Evolutionary conservation across 2,329 filamentous ascomycete species (phyloP), one percentile per base, ranked within the genome.

Genomic region (Colletotrichum truncatum): DNA sequence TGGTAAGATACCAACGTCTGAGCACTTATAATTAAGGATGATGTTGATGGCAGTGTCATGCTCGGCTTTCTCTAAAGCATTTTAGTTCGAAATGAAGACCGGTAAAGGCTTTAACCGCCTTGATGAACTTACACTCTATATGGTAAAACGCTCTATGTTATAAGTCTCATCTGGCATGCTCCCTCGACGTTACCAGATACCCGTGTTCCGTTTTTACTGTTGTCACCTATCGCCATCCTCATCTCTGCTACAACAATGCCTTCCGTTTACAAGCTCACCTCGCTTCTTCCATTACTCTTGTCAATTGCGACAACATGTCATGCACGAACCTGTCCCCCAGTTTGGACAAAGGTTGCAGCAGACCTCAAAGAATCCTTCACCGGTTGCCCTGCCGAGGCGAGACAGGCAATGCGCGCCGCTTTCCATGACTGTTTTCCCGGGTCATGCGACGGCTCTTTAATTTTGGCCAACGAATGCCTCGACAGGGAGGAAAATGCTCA

Each of bases 361-460:
- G 58, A 61, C 32, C 49, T 61, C 28, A 61, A 39, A n/a, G 51
- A 7, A 3, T 25, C 51, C 3, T 61, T 61, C 10, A 30, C 38
- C 4, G 58, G 58, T 0, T 61, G 58, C 11, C 23, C 58, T 2
- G 21, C 18, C 1, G 58, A 55, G 7, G 58, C 58, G 1, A 61
- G 49, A 18, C 58, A 61, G 21, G 49, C 58, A 1, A 61, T 61
- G 10, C 49, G 58, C 26, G 58, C 58, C 8, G 36, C 58, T 10
- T 61, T 61, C 49, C 58, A 61, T 18, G 58, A 61, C 10, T 61
- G 58, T 14, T 61, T 61, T 6, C 49, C 58, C 3, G 58, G 49
- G 6, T 23, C 58, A 9, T 61, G 58, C 38, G 58, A 61, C n/a
- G 49, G 58, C 8, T 61, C 58, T 11, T 7, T 61, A 16, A 61